Evolutionary conservation across 2,329 filamentous ascomycete species (phyloP).

Genomic region (Penicillium griseofulvum): DNA sequence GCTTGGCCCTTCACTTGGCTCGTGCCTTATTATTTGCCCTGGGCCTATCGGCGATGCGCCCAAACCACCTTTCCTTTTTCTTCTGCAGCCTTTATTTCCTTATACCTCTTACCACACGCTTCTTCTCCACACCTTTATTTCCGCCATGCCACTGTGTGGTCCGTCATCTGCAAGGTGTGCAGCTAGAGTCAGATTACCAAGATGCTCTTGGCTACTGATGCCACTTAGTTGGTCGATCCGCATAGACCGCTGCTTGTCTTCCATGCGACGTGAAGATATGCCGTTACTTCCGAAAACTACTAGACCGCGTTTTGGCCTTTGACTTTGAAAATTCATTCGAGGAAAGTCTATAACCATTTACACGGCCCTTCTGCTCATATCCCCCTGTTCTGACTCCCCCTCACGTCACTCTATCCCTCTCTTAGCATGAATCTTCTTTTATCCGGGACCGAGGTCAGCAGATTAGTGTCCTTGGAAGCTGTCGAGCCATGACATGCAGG

Average conservation of each 20-base stretch:
- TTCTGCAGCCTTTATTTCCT: background rate
- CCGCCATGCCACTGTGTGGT: constrained; percentile 16
- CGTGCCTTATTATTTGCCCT: background rate
- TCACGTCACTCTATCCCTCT: constrained; percentile 2
- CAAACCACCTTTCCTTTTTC: background rate
- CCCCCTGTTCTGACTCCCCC: constrained; percentile 1
- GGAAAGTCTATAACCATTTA: constrained; percentile 1
- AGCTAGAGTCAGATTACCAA: background rate
- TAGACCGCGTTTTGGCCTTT: constrained; percentile 11
- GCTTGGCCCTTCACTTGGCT: constrained; percentile 10
- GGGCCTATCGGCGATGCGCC: background rate
- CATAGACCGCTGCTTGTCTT: constrained; percentile 25
- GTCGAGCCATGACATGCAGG: constrained; percentile 9
- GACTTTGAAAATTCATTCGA: constrained; percentile 1
- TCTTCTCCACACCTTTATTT: constrained; percentile 24
- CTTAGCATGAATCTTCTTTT: constrained; percentile 9
- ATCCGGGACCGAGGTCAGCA: constrained; percentile 19
- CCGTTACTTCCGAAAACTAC: background rate
- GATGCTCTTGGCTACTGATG: constrained; percentile 1
- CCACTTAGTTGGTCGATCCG: constrained; percentile 15
- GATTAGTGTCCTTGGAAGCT: constrained; percentile 15
- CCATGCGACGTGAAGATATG: constrained; percentile 14
- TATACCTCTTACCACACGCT: background rate
- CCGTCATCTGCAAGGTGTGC: constrained; percentile 18
- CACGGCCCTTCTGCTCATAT: background rate